Percentiles rank a stretch among this genome's conserved stretches.
Evolutionary conservation across 495 filamentous ascomycete species (phyloP).

Genomic region (Daldinia vernicosa): DNA sequence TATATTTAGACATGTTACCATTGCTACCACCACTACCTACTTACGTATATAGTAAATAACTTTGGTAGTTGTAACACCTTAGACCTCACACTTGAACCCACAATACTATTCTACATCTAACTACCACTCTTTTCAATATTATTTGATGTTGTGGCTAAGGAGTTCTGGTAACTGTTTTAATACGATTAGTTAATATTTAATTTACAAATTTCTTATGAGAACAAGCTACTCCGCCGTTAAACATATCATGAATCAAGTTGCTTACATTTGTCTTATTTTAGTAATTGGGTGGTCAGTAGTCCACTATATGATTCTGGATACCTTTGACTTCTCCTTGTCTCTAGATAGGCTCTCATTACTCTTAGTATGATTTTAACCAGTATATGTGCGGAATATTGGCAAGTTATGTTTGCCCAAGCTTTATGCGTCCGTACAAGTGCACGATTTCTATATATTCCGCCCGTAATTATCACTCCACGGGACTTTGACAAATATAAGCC

Average conservation of each 20-base stretch:
- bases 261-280: conserved; percentile 61
- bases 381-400: conserved; percentile 51
- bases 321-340: conserved; percentile 45
- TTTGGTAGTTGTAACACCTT: no score
- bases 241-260: conserved; percentile 65
- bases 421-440: conserved; percentile 65
- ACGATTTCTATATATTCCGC: conserved; percentile 68
- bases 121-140: no score
- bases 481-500: conserved; percentile 70
- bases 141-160: no score
- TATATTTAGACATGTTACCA: no score
- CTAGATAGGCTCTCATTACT: conserved; percentile 18
- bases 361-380: conserved; percentile 33
- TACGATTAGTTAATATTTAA: no score
- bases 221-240: conserved; percentile 51
- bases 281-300: conserved; percentile 61
- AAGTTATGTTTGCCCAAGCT: conserved; percentile 68
- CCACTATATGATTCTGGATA: conserved; percentile 65
- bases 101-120: no score
- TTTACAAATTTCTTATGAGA: conserved; percentile 64
- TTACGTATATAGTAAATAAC: no score
- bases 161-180: no score
- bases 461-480: conserved; percentile 67
- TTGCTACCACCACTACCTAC: no score
- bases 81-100: no score